Conservation (phyloP, 371 early-diverging fungal genomes). For the Conidiobolus incongruus region DNA sequence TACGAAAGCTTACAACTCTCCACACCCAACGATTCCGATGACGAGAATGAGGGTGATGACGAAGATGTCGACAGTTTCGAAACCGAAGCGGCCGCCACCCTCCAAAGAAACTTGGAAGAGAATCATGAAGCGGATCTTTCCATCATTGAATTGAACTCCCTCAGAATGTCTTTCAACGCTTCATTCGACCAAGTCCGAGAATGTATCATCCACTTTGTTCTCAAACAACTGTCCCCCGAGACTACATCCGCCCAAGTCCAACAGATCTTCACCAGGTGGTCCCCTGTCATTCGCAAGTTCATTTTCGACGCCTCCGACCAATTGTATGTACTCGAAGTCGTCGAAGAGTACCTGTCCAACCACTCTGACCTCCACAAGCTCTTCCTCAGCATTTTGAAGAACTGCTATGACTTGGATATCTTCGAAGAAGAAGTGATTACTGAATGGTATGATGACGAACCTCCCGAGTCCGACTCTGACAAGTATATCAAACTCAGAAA, state of each 20-base stretch:
- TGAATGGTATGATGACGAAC: constrained; percentile 36
- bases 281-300: constrained; percentile 36
- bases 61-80: constrained; percentile 27
- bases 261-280: constrained; percentile 10
- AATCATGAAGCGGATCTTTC: constrained; percentile 52
- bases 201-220: constrained; percentile 35
- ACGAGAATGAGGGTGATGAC: constrained; percentile 18
- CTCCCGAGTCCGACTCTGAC: constrained; percentile 5
- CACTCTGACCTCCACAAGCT: constrained; percentile 36
- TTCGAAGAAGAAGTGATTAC: constrained; percentile 64
- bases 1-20: not conserved
- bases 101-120: constrained; percentile 61
- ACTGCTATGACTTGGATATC: constrained; percentile 61
- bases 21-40: constrained; percentile 12
- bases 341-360: constrained; percentile 16
- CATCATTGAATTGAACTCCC: constrained; percentile 65
- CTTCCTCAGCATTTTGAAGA: constrained; percentile 7
- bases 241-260: not conserved
- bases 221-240: constrained; percentile 23
- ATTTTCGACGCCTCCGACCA: constrained; percentile 54
- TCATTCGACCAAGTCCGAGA: constrained; percentile 56
- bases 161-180: constrained; percentile 75
- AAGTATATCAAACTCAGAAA: constrained; percentile 1
- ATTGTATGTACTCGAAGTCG: constrained; percentile 35
- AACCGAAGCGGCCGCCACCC: constrained; percentile 50